These are phyloP conservation scores for Elongisporangium prolatum DNA, from an alignment of 352 stramenopile genomes.

Conservation along the genomic window DNA sequence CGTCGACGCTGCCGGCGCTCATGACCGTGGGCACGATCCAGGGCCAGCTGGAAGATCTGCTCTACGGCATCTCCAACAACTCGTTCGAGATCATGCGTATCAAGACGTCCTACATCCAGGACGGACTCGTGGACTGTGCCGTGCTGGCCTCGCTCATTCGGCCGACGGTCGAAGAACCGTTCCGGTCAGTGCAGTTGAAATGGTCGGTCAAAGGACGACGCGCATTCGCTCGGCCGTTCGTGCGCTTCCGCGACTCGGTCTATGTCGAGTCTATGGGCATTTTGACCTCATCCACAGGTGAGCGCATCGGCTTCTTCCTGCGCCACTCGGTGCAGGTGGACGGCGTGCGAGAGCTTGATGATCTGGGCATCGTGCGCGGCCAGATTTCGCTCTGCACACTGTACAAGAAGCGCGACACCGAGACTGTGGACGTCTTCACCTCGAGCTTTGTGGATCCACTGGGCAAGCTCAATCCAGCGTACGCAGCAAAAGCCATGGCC, in stretches of 20 bases:
- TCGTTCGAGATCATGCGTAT: conserved; percentile 22
- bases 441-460: conserved; percentile 18
- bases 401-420: conserved; percentile 10
- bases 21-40: conserved; percentile 15
- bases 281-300: conserved; percentile 12
- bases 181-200: conserved; percentile 25
- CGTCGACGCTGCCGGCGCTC: conserved; percentile 13
- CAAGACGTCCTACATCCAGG: conserved; percentile 23
- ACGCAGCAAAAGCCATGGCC: conserved; percentile 12
- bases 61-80: conserved; percentile 12
- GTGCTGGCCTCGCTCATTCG: conserved; percentile 21
- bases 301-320: conserved; percentile 28
- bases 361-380: conserved; percentile 21
- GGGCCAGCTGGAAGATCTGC: conserved; percentile 12
- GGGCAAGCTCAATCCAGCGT: conserved; percentile 10
- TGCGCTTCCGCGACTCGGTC: conserved; percentile 28
- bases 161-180: conserved; percentile 22
- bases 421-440: conserved; percentile 25
- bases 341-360: conserved; percentile 21
- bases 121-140: conserved; percentile 26
- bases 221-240: conserved; percentile 8
- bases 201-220: conserved; percentile 9
- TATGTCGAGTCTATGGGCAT: conserved; percentile 27
- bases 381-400: conserved; percentile 35
- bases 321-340: conserved; percentile 27